Evolutionary conservation across 441 rosid genomes (phyloP).

Genomic region (Corymbia citriodora): DNA sequence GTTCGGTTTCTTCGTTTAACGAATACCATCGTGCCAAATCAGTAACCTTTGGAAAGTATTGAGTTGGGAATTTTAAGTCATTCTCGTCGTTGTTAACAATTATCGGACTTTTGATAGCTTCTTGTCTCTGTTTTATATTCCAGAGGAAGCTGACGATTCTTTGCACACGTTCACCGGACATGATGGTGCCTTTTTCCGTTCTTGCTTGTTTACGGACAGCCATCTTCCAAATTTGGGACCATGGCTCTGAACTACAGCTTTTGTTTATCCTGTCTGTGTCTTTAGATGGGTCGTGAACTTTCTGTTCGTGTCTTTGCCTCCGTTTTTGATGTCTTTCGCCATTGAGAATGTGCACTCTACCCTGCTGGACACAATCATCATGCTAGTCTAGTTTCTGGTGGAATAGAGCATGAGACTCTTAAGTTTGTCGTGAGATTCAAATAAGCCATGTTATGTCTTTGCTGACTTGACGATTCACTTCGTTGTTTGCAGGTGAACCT

Average conservation of each 20-base stretch:
- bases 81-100: background rate
- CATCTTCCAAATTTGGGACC: background rate
- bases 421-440: background rate
- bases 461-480: background rate
- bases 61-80: background rate
- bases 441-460: background rate
- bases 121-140: background rate
- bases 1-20: background rate
- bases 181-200: conserved; percentile 28
- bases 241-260: background rate
- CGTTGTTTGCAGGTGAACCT: conserved; percentile 39
- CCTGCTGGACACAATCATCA: background rate
- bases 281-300: background rate
- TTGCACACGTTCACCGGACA: conserved; percentile 81
- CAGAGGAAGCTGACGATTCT: conserved; percentile 70
- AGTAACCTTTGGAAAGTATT: background rate
- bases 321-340: background rate
- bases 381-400: background rate
- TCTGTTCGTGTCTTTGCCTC: background rate
- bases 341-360: background rate
- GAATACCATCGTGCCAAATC: background rate
- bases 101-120: background rate
- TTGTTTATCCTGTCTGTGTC: background rate
- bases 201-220: background rate
- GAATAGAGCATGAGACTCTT: background rate